Base-by-base conservation (phyloP, 495 filamentous ascomycete genomes). In the Polyplosphaeria fusca region DNA sequence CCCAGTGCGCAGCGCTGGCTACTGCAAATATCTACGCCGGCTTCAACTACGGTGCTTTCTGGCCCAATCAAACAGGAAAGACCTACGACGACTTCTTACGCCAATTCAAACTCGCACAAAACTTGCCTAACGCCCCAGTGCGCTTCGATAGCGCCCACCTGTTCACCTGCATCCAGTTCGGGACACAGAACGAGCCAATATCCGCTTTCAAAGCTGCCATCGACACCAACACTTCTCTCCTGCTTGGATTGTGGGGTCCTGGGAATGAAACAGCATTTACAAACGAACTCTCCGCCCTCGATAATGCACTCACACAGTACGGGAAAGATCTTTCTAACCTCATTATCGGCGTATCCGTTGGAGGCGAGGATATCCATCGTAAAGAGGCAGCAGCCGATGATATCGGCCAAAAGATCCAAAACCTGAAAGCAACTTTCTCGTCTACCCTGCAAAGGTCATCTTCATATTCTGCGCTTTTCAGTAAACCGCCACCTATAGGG, bases 291-390 rank as follows among this genome's bases (percentile, higher is more conserved):
- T 62, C 74, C 3, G 87, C 87, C 13, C 76, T 91, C 45, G 77
- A 76, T 66, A 67, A 72, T 25, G 82, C 82, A 64, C 84, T 84
- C 61, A 39, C 62, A 37, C 69, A 77, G 42, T 85, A 87, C 66
- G 83, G 83, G 12, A 60, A 73, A 1, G 66, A 69, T 19, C 78
- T 91, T 61, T 68, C 75, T 58, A 69, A 75, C 47, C 71, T 84
- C 32, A 81, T 92, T 25, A 81, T 79, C 51, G 89, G 88, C 72
- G 88, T 93, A 73, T 89, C 89, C 4, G 86, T 95, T 48, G 89
- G 88, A 47, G 87, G 80, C 67, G 89, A 93, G 78, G 86, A 91
- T 69, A 76, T 93, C 5, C 92, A 92, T 79, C 84, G 89, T 56
- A 78, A 75, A 75, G 41, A 20, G 13, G 49, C 39, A 11, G 3